These are phyloP conservation scores for Solanum tarapatanum DNA, from an alignment of 257 asterid species.

Conservation along the genomic window DNA sequence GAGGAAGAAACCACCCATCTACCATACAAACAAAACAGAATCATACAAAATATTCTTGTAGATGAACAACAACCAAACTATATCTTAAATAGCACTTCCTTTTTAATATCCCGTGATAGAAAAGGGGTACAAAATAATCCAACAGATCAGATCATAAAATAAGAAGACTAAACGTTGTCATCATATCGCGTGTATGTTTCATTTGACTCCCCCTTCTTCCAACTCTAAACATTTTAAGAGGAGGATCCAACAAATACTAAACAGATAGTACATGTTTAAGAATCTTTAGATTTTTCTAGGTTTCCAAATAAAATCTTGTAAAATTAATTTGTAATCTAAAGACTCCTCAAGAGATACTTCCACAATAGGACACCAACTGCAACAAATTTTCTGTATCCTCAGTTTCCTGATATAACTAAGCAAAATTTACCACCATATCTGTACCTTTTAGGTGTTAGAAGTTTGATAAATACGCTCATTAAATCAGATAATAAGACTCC, in stretches of 20 bases:
- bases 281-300: not conserved
- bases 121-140: not conserved
- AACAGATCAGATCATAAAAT: not conserved
- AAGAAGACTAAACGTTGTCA: not conserved
- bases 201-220: not conserved
- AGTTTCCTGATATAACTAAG: not conserved
- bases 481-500: not conserved
- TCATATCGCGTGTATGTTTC: not conserved
- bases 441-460: not conserved
- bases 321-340: not conserved
- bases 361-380: not conserved
- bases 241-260: not conserved
- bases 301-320: not conserved
- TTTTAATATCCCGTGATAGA: not conserved
- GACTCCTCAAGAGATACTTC: not conserved
- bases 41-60: not conserved
- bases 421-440: not conserved
- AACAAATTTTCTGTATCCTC: not conserved
- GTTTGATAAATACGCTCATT: not conserved
- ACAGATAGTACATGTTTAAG: not conserved
- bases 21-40: not conserved
- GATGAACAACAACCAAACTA: not conserved
- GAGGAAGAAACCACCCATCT: constrained; percentile 71
- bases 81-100: not conserved
- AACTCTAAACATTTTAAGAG: not conserved